phyloP scores from a whole-genome alignment of 1,139 yeast genomes.

The Kazachstania sp. region DNA sequence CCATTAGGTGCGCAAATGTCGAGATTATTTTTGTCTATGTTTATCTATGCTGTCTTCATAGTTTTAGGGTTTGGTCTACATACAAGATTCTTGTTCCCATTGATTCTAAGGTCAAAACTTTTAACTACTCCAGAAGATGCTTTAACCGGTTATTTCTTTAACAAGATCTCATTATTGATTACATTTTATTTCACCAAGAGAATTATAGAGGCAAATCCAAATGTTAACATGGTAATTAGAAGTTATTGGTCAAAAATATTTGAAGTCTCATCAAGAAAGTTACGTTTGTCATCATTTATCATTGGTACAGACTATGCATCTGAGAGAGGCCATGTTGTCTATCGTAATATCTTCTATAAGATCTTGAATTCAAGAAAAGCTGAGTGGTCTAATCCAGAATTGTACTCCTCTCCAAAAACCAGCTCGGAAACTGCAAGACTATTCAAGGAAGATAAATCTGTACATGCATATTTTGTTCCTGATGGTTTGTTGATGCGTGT shows the following conservation, averaged over 20 bases:
- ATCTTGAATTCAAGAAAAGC: slow-evolving; percentile 32
- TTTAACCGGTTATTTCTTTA: slow-evolving; percentile 1
- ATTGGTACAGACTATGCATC: slow-evolving; percentile 57
- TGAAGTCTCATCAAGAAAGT: slow-evolving; percentile 43
- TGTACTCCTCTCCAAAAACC: slow-evolving; percentile 48
- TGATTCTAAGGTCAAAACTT: slow-evolving; percentile 18
- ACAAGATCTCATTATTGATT: slow-evolving; percentile 8
- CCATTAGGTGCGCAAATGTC: slow-evolving; percentile 66
- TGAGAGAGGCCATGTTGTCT: slow-evolving; percentile 66
- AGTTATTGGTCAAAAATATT: slow-evolving; percentile 60
- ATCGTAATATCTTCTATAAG: slow-evolving; percentile 43
- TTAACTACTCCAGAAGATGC: slow-evolving; percentile 21
- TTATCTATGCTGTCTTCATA: slow-evolving; percentile 68
- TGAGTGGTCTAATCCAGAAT: slow-evolving; percentile 43
- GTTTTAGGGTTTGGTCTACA: slow-evolving; percentile 62
- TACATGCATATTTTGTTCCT: slow-evolving; percentile 53
- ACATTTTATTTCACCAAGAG: slow-evolving; percentile 16
- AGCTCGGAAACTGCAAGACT: slow-evolving; percentile 38
- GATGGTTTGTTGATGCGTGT: slow-evolving; percentile 81
- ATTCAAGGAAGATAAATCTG: slow-evolving; percentile 37
- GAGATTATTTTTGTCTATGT: slow-evolving; percentile 64
- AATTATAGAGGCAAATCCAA: slow-evolving; percentile 22
- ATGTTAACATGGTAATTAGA: slow-evolving; percentile 33
- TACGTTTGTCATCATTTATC: slow-evolving; percentile 72
- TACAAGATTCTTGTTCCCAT: slow-evolving; percentile 36